Percentiles rank a stretch among this genome's conserved stretches.
Evolutionary conservation across 2,329 filamentous ascomycete genomes (phyloP).

Genomic region (Penicillium sp.): DNA sequence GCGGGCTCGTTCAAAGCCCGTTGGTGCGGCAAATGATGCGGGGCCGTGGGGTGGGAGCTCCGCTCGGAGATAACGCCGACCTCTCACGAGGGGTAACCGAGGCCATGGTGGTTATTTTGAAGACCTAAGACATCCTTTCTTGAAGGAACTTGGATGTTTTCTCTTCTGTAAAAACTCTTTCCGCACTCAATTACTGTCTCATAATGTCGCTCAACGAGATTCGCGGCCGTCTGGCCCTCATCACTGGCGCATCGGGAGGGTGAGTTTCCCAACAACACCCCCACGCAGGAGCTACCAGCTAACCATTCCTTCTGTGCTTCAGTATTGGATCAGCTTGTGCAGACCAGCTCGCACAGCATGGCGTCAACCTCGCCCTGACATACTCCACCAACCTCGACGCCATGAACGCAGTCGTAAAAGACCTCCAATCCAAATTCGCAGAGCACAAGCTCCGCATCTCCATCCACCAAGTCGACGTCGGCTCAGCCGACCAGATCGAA

Average conservation of each 20-base stretch:
- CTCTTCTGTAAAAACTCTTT: neutral
- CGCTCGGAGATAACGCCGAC: slow-evolving; percentile 37
- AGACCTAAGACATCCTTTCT: slow-evolving; percentile 4
- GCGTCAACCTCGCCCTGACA: slow-evolving; percentile 64
- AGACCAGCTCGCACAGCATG: slow-evolving; percentile 58
- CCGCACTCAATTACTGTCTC: neutral
- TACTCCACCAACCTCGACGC: slow-evolving; percentile 60
- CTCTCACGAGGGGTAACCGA: slow-evolving; percentile 27
- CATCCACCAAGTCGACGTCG: slow-evolving; percentile 65
- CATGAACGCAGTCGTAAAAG: slow-evolving; percentile 53
- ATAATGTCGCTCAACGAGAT: slow-evolving; percentile 52
- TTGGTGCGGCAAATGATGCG: slow-evolving; percentile 31
- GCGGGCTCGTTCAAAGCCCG: slow-evolving; percentile 14
- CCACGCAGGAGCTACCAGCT: neutral
- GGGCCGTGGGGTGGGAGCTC: slow-evolving; percentile 33
- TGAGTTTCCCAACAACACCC: slow-evolving; percentile 38
- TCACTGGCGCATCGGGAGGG: slow-evolving; percentile 68
- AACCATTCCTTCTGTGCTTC: slow-evolving; percentile 1
- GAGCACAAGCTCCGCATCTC: slow-evolving; percentile 52
- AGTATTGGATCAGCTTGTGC: slow-evolving; percentile 69
- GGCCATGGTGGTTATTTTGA: slow-evolving; percentile 18
- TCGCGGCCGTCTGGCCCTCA: slow-evolving; percentile 61
- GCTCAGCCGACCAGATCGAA: slow-evolving; percentile 59
- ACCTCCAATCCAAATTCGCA: slow-evolving; percentile 46
- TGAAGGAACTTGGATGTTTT: neutral